Conservation (phyloP, 2,329 filamentous ascomycete species). For the Thermomyces lanuginosus region DNA sequence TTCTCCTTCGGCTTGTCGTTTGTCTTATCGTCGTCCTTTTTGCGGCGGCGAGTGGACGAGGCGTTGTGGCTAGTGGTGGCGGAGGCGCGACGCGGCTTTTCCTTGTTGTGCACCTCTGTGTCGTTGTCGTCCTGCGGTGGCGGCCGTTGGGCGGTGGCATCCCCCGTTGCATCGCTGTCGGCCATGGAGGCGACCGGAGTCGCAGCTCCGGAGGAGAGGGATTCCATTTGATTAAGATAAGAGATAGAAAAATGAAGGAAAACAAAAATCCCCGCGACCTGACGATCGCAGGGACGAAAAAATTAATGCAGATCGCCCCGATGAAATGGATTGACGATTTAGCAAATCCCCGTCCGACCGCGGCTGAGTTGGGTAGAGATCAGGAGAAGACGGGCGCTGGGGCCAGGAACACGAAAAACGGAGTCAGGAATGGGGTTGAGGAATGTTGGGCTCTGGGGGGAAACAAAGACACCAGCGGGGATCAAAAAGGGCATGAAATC, state of each 20-base stretch:
- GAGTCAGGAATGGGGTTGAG: conserved; percentile 2
- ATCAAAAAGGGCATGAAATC: background rate
- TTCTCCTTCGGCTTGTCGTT: conserved; percentile 11
- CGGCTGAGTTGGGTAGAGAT: conserved; percentile 4
- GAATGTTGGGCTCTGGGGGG: conserved; percentile 1
- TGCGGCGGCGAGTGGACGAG: conserved; percentile 16
- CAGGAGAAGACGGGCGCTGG: conserved; percentile 5
- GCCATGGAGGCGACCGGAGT: conserved; percentile 7
- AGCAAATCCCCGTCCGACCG: too few relatives aligned
- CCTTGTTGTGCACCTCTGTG: conserved; percentile 3
- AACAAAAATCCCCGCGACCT: conserved; percentile 4
- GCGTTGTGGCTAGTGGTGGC: conserved; percentile 9
- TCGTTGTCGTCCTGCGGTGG: conserved; percentile 4
- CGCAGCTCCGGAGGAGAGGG: conserved; percentile 1
- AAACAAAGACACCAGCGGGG: background rate
- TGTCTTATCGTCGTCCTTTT: conserved; percentile 17
- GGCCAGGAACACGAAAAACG: conserved; percentile 5
- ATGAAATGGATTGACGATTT: too few relatives aligned
- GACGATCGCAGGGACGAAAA: conserved; percentile 3
- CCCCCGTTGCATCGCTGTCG: conserved; percentile 7
- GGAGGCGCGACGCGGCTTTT: conserved; percentile 16
- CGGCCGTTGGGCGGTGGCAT: conserved; percentile 1
- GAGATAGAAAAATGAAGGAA: conserved; percentile 6
- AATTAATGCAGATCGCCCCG: conserved; percentile 4
- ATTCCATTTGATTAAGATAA: conserved; percentile 5